Base-by-base conservation (phyloP, 352 stramenopile species). In the Pythium aphanidermatum region DNA sequence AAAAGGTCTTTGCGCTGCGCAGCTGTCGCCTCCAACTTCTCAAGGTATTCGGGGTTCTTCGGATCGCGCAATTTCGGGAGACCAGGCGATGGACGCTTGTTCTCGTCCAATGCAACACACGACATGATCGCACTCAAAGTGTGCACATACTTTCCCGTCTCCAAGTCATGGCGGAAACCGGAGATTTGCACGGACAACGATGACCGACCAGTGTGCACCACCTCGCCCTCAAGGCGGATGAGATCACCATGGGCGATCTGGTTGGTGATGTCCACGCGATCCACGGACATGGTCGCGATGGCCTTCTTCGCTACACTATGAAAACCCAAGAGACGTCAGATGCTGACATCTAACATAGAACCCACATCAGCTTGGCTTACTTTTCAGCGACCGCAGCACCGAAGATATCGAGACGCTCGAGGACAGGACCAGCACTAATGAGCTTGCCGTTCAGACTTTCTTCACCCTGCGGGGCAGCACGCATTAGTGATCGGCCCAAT, bases 71-170 rank as follows among this genome's bases (percentile, higher is more conserved):
- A 46, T 11, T 70, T 68, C 5, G 74, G 72, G 8, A 87, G 59
- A 0, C 70, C 68, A 10, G 69, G 70, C 26, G 64, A 66, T 23
- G 74, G 70, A 8, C 68, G 72, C 58, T 76, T 79, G 55, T 82
- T 65, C 50, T 76, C 63, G 47, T 87, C 70, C 43, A 87, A 50
- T 27, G 74, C 74, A 21, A 87, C 74, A 42, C 65, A 79, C 46
- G 74, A 80, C 70, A 87, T 85, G 53, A 80, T 83, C 9, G 74
- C 74, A 35, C 70, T 83, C 30, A 84, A 52, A 34, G 74, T 80
- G 50, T 85, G 74, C 25, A 82, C 61, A 34, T 77, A 84, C 58
- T 77, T 61, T n/a, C 68, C 70, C 1, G 74, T 72, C 45, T 83
- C 70, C 16, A 87, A 46, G 28, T 87, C 74, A 43, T 84, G 68